These are phyloP conservation scores for Pyrenophora teres DNA, from an alignment of 2,329 filamentous ascomycete genomes.

Conservation along the genomic window DNA sequence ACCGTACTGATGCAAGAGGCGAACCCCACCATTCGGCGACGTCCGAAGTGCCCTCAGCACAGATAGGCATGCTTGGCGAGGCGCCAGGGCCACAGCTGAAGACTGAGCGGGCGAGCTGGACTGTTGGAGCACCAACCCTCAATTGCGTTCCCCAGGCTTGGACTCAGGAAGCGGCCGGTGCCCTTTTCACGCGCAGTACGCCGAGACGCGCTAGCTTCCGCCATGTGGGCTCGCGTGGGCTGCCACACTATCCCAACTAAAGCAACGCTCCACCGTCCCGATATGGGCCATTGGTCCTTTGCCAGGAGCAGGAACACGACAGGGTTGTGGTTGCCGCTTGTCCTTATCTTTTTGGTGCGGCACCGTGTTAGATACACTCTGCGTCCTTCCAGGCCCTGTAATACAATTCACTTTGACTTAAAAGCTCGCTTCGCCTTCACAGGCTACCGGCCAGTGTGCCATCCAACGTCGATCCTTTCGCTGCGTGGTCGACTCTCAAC, in stretches of 20 bases:
- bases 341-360: constrained; percentile 43
- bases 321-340: constrained; percentile 24
- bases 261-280: constrained; percentile 11
- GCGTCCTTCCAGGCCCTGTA: constrained; percentile 18
- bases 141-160: constrained; percentile 5
- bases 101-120: constrained; percentile 5
- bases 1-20: constrained; percentile 12
- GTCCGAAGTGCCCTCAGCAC: constrained; percentile 2
- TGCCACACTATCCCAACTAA: constrained; percentile 7
- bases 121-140: neutral
- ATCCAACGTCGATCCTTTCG: constrained; percentile 12
- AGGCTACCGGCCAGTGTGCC: constrained; percentile 7
- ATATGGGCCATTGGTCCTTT: constrained; percentile 13
- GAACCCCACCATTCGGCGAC: constrained; percentile 10
- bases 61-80: constrained; percentile 1
- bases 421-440: constrained; percentile 16
- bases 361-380: constrained; percentile 31
- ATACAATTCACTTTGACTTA: constrained; percentile 14
- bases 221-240: constrained; percentile 13
- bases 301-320: constrained; percentile 7
- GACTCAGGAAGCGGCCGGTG: constrained; percentile 6
- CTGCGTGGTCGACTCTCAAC: constrained; percentile 7
- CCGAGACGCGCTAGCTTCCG: constrained; percentile 10
- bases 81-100: neutral
- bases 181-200: constrained; percentile 7